Percentiles rank a stretch among this genome's conserved stretches.
Evolutionary conservation across 2,329 filamentous ascomycete genomes (phyloP).

Genomic region (Allantophomopsis cytisporea): DNA sequence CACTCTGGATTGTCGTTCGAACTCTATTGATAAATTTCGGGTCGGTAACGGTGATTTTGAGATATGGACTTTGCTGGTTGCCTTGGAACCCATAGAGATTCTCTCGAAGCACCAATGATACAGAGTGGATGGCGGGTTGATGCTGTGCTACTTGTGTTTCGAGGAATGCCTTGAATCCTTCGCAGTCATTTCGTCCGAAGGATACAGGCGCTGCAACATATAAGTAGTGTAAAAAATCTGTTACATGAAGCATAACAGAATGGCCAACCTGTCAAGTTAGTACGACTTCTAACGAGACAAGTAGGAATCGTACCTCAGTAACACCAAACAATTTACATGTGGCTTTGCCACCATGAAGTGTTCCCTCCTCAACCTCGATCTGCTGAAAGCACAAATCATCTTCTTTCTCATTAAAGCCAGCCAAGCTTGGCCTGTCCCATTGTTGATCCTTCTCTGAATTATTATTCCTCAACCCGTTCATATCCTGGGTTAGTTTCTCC

Average conservation of each 20-base stretch:
- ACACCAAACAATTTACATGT: conserved; percentile 91
- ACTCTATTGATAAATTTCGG: conserved; percentile 72
- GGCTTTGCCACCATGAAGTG: conserved; percentile 59
- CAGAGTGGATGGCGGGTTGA: conserved; percentile 62
- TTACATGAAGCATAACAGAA: conserved; percentile 90
- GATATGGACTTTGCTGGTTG: conserved; percentile 79
- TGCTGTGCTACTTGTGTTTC: conserved; percentile 67
- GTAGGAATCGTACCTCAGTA: conserved; percentile 44
- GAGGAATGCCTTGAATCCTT: conserved; percentile 65
- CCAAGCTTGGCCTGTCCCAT: conserved; percentile 60
- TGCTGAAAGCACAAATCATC: conserved; percentile 83
- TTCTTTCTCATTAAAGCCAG: conserved; percentile 44
- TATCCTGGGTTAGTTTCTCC: conserved; percentile 92
- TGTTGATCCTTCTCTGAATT: conserved; percentile 90
- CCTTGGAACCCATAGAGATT: conserved; percentile 92
- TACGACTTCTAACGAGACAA: background rate
- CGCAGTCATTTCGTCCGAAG: conserved; percentile 69
- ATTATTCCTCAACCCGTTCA: conserved; percentile 69
- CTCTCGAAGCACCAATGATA: conserved; percentile 72
- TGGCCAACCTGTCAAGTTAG: conserved; percentile 45
- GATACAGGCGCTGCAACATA: conserved; percentile 79
- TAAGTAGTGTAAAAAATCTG: conserved; percentile 90
- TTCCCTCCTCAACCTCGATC: conserved; percentile 89
- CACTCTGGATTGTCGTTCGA: conserved; percentile 60
- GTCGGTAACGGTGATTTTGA: conserved; percentile 88